A percentile compares a stretch with the other conserved stretches of the same genome.
These are phyloP conservation scores for Botrytis fragariae DNA, from an alignment of 2,329 filamentous ascomycete species.

Conservation along the genomic window DNA sequence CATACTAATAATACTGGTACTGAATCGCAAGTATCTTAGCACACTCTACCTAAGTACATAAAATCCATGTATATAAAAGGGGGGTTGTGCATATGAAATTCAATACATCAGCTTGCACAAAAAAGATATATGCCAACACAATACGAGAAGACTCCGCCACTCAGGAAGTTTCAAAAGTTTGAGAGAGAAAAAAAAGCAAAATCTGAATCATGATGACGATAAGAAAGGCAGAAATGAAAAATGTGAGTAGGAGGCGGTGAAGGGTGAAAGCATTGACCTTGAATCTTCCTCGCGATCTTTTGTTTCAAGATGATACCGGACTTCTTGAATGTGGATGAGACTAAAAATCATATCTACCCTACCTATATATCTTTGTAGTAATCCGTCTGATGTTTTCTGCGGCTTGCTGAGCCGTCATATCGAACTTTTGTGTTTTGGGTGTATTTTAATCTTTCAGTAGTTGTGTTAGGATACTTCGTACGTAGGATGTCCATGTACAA, in stretches of 20 bases:
- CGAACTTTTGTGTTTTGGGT: background rate
- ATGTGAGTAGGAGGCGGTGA: background rate
- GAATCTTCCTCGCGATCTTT: background rate
- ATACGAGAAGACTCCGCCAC: background rate
- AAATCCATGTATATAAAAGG: background rate
- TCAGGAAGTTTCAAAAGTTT: background rate
- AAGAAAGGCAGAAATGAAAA: background rate
- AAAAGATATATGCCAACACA: background rate
- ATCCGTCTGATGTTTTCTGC: background rate
- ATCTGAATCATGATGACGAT: background rate
- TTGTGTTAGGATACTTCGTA: background rate
- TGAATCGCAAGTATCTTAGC: background rate
- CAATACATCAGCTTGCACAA: background rate
- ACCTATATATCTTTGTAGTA: no score
- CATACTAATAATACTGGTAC: background rate
- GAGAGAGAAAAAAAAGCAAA: background rate
- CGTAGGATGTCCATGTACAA: background rate
- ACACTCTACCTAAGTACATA: background rate
- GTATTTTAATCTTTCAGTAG: background rate
- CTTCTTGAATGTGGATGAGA: background rate
- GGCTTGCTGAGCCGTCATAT: background rate
- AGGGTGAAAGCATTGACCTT: constrained; percentile 1
- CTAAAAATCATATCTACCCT: background rate
- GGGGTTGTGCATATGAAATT: background rate
- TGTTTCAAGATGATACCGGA: background rate